Base-by-base conservation (phyloP, 73 alveolate species). In the Paramecium biaurelia region DNA sequence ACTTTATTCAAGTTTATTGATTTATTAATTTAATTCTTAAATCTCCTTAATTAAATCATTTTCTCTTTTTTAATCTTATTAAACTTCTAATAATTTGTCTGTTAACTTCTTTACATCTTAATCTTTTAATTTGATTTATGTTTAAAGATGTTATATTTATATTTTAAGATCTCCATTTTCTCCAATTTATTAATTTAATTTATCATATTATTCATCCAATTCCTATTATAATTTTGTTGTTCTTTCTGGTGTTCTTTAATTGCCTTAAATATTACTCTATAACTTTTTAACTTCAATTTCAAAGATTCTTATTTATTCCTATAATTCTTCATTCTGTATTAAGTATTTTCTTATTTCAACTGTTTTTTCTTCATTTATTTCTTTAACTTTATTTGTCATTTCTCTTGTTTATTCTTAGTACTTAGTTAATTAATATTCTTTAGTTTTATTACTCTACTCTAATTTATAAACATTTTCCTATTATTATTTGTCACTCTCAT, bases 211-310 rank as follows among this genome's bases (percentile, higher is more conserved):
- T 2, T 63, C 84, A 32, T 63, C 84, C 28, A 63, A 63, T 63
- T 63, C 84, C 11, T 63, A 32, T 63, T 63, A 63, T 63, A 63
- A 63, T 6, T 63, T 63, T 30, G 84, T 30, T 5, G 41, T 12
- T 63, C 84, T 63, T 32, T 63, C 84, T 30, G 84, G 84, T 26
- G 84, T 63, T 63, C 84, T 63, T 63, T 63, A 63, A 63, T 26
- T 32, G 7, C 49, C 84, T 63, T 63, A 63, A 10, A 63, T 63
- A 63, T 26, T 32, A 12, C 84, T 63, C 12, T 63, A 26, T 63
- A 63, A n/a, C 24, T 63, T 63, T 26, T 63, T 63, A 24, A 24
- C 21, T 32, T 63, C 84, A 63, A 63, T 24, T 63, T 63, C 84
- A 32, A 63, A 12, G 0, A 14, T 63, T 63, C 84, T 63, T 3